Conservation (phyloP, 2,329 filamentous ascomycete genomes). For the Fusarium pseudonygamai region DNA sequence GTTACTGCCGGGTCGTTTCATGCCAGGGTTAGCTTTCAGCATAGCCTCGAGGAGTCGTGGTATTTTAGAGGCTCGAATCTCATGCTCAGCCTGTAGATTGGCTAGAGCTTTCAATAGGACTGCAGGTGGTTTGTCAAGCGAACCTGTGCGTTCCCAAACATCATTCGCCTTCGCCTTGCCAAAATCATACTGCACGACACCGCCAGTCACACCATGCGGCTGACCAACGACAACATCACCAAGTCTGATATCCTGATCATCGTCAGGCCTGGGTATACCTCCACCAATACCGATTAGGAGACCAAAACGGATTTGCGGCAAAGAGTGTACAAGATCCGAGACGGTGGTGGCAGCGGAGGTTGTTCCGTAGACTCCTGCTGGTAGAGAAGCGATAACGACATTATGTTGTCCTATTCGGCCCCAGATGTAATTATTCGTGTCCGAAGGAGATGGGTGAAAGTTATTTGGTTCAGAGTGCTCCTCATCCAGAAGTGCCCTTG, state of each 20-base stretch:
- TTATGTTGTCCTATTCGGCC: constrained; percentile 41
- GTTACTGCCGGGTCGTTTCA: background rate
- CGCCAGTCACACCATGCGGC: constrained; percentile 18
- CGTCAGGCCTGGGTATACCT: background rate
- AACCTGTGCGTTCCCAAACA: constrained; percentile 1
- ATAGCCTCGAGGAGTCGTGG: background rate
- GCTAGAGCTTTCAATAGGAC: constrained; percentile 20
- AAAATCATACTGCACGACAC: constrained; percentile 41
- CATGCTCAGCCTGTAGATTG: constrained; percentile 19
- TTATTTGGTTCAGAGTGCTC: constrained; percentile 10
- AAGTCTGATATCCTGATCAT: constrained; percentile 36
- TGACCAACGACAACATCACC: constrained; percentile 43
- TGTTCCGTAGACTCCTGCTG: constrained; percentile 28
- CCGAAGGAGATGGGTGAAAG: constrained; percentile 14
- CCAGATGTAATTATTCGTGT: constrained; percentile 42
- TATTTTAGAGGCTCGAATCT: background rate
- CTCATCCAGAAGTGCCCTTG: constrained; percentile 40
- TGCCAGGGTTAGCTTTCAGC: constrained; percentile 4
- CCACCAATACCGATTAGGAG: constrained; percentile 56
- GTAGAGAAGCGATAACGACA: constrained; percentile 40
- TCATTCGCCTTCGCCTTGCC: constrained; percentile 11
- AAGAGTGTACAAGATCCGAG: constrained; percentile 7
- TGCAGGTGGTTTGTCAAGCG: constrained; percentile 14
- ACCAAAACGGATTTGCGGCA: constrained; percentile 31
- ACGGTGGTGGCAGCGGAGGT: constrained; percentile 19